Percentiles rank a stretch among this genome's conserved stretches.
Evolutionary conservation across 1,139 yeast species (phyloP).

Genomic region (Wickerhamiella pararugosa): DNA sequence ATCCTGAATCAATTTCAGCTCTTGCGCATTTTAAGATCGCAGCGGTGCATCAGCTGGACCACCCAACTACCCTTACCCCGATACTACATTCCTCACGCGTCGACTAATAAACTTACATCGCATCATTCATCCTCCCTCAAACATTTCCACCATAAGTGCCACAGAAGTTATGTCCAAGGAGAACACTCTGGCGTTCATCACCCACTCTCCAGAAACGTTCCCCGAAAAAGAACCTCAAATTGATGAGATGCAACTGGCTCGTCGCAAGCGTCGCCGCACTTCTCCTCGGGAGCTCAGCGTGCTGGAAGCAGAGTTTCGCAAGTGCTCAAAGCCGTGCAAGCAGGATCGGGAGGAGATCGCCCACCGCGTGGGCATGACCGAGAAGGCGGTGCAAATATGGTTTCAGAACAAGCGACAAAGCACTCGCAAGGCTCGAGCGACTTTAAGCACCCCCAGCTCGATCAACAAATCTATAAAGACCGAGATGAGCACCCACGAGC

Average conservation of each 20-base stretch:
- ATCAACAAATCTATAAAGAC: no score
- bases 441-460: slow-evolving; percentile 6
- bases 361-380: slow-evolving; percentile 72
- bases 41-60: no score
- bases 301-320: slow-evolving; percentile 60
- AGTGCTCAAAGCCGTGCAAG: slow-evolving; percentile 72
- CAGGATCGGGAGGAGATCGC: slow-evolving; percentile 65
- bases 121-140: no score
- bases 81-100: no score
- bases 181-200: slow-evolving; percentile 63
- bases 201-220: slow-evolving; percentile 74
- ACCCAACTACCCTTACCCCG: no score
- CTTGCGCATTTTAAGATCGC: no score
- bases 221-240: slow-evolving; percentile 68
- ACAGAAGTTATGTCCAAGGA: not conserved
- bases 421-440: slow-evolving; percentile 3
- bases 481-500: no score
- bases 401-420: slow-evolving; percentile 85
- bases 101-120: no score
- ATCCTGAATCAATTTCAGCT: no score
- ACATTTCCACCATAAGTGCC: no score
- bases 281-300: slow-evolving; percentile 73
- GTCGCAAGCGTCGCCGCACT: slow-evolving; percentile 90
- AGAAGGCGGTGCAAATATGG: slow-evolving; percentile 96
- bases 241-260: slow-evolving; percentile 78